Conservation (phyloP, 139 green algal species). For the Desmodesmus armatus region DNA sequence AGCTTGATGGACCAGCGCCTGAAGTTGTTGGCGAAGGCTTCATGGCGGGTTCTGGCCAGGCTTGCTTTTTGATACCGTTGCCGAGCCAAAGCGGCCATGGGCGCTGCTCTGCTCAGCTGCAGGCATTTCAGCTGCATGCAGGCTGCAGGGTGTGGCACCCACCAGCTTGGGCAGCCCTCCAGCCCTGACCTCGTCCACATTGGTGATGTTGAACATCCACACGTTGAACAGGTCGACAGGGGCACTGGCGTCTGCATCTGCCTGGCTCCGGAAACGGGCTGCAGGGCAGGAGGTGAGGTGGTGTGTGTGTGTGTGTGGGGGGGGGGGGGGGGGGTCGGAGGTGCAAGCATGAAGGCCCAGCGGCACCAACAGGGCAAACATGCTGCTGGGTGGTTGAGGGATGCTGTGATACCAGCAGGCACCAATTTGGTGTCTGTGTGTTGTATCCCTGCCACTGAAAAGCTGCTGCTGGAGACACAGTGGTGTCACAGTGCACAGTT, state of each 20-base stretch:
- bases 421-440: too few species aligned
- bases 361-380: neutral
- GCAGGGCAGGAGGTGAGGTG: too few species aligned
- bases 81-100: too few species aligned
- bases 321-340: too few species aligned
- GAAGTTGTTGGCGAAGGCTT: neutral
- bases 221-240: neutral
- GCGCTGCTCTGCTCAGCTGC: neutral
- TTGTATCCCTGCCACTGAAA: too few species aligned
- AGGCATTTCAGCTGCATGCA: neutral
- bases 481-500: too few species aligned
- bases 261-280: conserved; percentile 34
- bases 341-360: neutral
- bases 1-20: too few species aligned
- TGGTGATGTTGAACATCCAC: conserved; percentile 70
- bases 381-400: neutral
- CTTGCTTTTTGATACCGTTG: too few species aligned
- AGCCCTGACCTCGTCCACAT: conserved; percentile 57
- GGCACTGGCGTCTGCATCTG: neutral
- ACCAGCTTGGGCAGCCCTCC: conserved; percentile 61
- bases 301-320: neutral
- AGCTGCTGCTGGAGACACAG: too few species aligned
- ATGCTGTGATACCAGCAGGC: too few species aligned
- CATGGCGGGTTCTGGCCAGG: too few species aligned
- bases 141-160: neutral